These are phyloP conservation scores for Euphrasia arctica DNA, from an alignment of 305 asterid species.

Conservation along the genomic window DNA sequence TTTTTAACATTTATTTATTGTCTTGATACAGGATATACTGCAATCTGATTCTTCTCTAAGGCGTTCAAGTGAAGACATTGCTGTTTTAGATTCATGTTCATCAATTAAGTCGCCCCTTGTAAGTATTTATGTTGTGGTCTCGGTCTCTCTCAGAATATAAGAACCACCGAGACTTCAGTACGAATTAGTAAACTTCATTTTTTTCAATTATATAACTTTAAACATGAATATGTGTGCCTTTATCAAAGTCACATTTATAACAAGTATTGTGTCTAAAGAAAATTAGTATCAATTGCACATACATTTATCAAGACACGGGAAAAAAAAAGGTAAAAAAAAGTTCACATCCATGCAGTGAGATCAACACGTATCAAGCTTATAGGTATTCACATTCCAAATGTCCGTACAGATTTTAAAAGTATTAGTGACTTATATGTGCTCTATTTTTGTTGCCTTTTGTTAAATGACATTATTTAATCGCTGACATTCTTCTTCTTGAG, in stretches of 20 bases:
- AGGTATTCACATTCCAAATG: background rate
- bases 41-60: slow-evolving; percentile 68
- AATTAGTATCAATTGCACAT: background rate
- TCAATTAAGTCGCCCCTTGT: slow-evolving; percentile 83
- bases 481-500: slow-evolving; percentile 4
- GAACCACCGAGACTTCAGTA: background rate
- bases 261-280: background rate
- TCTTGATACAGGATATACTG: slow-evolving; percentile 66
- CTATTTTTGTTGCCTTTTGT: slow-evolving; percentile 4
- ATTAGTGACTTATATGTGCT: background rate
- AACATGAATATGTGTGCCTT: too few species aligned
- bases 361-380: slow-evolving; percentile 9
- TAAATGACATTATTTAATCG: slow-evolving; percentile 9
- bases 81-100: slow-evolving; percentile 62
- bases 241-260: too few species aligned
- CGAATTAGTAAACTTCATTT: background rate
- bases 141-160: background rate
- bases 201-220: too few species aligned
- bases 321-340: background rate
- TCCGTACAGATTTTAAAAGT: background rate
- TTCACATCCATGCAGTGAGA: background rate
- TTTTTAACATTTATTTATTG: slow-evolving; percentile 21
- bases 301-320: background rate
- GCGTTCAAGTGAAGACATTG: slow-evolving; percentile 67
- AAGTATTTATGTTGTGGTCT: slow-evolving; percentile 32